Conservation (phyloP, 257 asterid species). For the Prunella vulgaris region DNA sequence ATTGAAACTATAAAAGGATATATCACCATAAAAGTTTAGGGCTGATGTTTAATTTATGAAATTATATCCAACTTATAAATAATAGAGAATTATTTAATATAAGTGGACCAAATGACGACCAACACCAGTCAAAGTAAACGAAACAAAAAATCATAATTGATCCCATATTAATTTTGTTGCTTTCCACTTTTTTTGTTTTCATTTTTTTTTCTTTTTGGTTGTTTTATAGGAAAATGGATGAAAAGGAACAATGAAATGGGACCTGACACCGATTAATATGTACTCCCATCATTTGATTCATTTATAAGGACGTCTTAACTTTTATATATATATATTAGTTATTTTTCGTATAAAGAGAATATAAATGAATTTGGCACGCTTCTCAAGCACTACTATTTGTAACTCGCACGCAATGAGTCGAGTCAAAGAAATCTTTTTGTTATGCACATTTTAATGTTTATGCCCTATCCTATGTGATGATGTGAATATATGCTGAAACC, state of each 20-base stretch:
- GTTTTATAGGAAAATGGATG: neutral
- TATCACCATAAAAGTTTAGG: neutral
- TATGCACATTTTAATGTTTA: neutral
- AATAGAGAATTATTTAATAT: neutral
- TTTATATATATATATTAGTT: too few species aligned
- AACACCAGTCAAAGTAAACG: constrained; percentile 18
- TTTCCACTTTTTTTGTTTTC: neutral
- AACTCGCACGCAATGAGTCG: neutral
- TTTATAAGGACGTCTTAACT: too few species aligned
- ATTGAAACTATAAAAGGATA: too few species aligned
- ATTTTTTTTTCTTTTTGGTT: neutral
- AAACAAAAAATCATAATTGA: constrained; percentile 9
- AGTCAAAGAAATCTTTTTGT: neutral
- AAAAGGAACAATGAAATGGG: constrained; percentile 13
- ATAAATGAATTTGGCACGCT: neutral
- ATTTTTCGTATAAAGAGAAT: too few species aligned
- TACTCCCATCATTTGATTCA: neutral
- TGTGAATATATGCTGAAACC: too few species aligned
- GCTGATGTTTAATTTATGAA: neutral
- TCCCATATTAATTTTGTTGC: constrained; percentile 17
- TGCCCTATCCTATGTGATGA: too few species aligned
- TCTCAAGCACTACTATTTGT: neutral
- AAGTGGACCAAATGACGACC: constrained; percentile 19
- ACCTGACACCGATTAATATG: constrained; percentile 13
- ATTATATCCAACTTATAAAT: neutral